Evolutionary conservation across 2,329 filamentous ascomycete genomes (phyloP), one percentile per base, ranked within the genome.

Genomic region (Ascochyta pisi): DNA sequence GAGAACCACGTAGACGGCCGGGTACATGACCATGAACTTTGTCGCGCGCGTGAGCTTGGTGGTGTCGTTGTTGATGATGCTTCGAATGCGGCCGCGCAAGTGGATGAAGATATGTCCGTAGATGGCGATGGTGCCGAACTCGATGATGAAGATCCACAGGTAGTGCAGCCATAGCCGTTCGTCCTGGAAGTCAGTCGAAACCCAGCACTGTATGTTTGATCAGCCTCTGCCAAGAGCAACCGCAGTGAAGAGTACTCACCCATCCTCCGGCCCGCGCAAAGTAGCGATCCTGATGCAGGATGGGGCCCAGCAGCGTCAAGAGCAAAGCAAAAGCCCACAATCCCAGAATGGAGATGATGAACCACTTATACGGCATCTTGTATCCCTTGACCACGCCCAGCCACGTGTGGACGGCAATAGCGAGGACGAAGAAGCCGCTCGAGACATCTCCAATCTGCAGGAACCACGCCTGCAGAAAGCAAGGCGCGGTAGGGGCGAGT

Each of bases 1-100:
- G 61, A 88, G 86, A 16, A 88, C 54, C 2, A 89, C 80, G 69
- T 90, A 90, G 56, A 88, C 86, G 58, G 86, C 69, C 0, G 88
- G 88, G 59, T 90, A 63, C 29, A 89, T 77, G 39, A 89, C 73
- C 82, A 84, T 84, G 64, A 89, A 86, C 3, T 83, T 77, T 10
- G 80, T 78, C 19, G 81, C 79, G 16, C 73, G 64, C 6, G 68
- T 70, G 15, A 77, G 67, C 45, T 72, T 75, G 24, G 52, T 63
- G n/a, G 70, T 71, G 45, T 74, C 67, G 50, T 74, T 72, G 51
- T 67, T 63, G 6, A 73, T 64, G 44, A 76, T 69, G 56, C 71
- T 71, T 31, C 71, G 67, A 31, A 83, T 78, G 23, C 77, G 78
- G 19, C 73, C 76, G 8, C 79, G 78, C 0, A 83, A 71, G 50